Evolutionary conservation across 495 filamentous ascomycete species (phyloP), one percentile per base, ranked within the genome.

Genomic region (Annulohypoxylon maeteangense): DNA sequence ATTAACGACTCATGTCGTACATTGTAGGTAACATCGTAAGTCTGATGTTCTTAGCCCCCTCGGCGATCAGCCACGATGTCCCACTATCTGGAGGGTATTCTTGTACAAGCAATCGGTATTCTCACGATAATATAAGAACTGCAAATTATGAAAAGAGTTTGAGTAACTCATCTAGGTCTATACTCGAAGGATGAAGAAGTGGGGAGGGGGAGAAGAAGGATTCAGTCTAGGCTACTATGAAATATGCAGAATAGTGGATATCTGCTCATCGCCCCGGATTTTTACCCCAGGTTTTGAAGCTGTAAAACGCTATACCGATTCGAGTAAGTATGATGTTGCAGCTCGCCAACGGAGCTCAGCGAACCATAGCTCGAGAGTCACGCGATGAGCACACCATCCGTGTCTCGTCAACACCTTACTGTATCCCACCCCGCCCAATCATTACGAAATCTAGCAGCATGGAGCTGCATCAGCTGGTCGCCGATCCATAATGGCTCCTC

Each of bases 261-360:
- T 59, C 63, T 23, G 50, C 58, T 42, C 53, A 32, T 42, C 70
- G 54, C 64, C 70, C 70, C 70, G 59, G 70, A 72, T 72, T 72
- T 72, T 72, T 72, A 72, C 70, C 70, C 70, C 70, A 72, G 70
- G 65, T 72, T 72, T 72, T 72, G 54, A 72, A 72, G 60, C 59
- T 53, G 31, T 60, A 68, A 12, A 44, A 23, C 58, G 29, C 69
- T 67, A 68, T 65, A 18, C 70, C 47, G n/a, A 10, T 72, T 72
- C n/a, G 45, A 62, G 65, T 65, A 72, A 68, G 47, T 68, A 72
- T 68, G 70, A 72, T 68, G 70, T 56, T 72, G 40, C 65, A 55
- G 45, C 60, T 72, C 65, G 67, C 58, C 60, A 64, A 65, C 70
- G 70, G 70, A 72, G 55, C 60, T 65, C 70, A 72, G 70, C 70